Base-by-base conservation (phyloP, 257 asterid genomes). In the Nyctanthes arbortristis region DNA sequence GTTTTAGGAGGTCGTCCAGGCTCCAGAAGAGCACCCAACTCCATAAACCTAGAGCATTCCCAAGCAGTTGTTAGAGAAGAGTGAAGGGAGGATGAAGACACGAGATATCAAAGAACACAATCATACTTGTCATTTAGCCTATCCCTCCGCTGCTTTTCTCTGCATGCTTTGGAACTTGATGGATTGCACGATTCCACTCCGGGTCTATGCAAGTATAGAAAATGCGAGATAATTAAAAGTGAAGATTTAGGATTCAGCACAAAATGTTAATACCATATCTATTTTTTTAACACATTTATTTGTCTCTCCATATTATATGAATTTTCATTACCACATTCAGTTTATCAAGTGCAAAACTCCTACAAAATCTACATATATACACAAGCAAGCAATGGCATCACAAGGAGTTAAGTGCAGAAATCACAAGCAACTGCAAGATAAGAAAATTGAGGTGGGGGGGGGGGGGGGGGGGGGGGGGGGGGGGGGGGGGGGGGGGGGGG, bases 1-100 rank as follows among this genome's bases (percentile, higher is more conserved):
- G 96, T 81, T 83, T 93, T 90, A 20, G 92, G 96, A 70, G 96
- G 95, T 80, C 84, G 86, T 58, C 96, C 97, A 10, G 98, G 96
- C 81, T 90, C 97, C 77, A 93, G 95, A 70, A 92, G 84, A 79
- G 92, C 86, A 40, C 87, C 88, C 82, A 88, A 78, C 71, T 92
- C 96, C 82, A 82, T 55, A 77, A 88, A 92, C 88, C 98, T 92
- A 62, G 28, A 68, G 67, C 52, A 52, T 70, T 62, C 32, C 36
- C 59, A 40, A 14, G 73, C 52, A 49, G 63, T 80, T 56, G 63
- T 49, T 27, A 62, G 71, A 66, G 67, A 62, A 73, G 65, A 55
- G 69, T 66, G 47, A 40, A 69, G 61, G 61, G 55, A 35, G 57
- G 29, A 52, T 65, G 39, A 35, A 57, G 65, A 31, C 52, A 31